Percentiles rank a stretch among this genome's conserved stretches.
Conservation (phyloP, 345 rosid species). For the Lagerstroemia speciosa region DNA sequence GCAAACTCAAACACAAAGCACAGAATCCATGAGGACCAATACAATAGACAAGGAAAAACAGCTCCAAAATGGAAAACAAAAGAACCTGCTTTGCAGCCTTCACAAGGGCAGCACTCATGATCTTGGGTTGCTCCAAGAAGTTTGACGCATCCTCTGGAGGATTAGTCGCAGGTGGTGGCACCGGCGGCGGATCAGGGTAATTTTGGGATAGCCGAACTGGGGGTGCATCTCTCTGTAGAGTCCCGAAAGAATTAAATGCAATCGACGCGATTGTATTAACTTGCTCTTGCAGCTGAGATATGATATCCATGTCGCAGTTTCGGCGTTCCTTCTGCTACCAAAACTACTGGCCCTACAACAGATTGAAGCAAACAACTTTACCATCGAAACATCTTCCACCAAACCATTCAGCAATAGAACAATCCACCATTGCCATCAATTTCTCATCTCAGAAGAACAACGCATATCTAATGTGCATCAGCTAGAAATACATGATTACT, state of each 20-base stretch:
- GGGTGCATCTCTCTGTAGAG: slow-evolving; percentile 78
- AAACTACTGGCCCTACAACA: background rate
- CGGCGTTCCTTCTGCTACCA: background rate
- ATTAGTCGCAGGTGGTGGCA: slow-evolving; percentile 12
- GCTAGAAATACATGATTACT: no score
- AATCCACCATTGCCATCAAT: background rate
- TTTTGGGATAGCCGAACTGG: slow-evolving; percentile 69
- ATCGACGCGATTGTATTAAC: slow-evolving; percentile 60
- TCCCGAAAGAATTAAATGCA: slow-evolving; percentile 75
- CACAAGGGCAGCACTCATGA: slow-evolving; percentile 69
- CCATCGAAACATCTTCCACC: background rate
- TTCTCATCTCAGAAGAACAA: no score
- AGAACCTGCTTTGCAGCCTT: slow-evolving; percentile 90
- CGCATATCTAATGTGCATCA: no score
- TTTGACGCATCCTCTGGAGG: slow-evolving; percentile 38
- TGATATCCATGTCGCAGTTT: slow-evolving; percentile 56
- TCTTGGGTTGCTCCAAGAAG: slow-evolving; percentile 65
- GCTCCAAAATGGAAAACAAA: background rate
- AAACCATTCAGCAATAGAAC: background rate
- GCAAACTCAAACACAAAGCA: background rate
- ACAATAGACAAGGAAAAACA: background rate
- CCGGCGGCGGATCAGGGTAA: slow-evolving; percentile 66
- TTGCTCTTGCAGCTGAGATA: slow-evolving; percentile 92
- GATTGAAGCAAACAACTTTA: background rate
- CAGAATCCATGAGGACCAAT: background rate